Evolutionary conservation across 305 asterid species (phyloP).

Genomic region (Fraxinus sp.): DNA sequence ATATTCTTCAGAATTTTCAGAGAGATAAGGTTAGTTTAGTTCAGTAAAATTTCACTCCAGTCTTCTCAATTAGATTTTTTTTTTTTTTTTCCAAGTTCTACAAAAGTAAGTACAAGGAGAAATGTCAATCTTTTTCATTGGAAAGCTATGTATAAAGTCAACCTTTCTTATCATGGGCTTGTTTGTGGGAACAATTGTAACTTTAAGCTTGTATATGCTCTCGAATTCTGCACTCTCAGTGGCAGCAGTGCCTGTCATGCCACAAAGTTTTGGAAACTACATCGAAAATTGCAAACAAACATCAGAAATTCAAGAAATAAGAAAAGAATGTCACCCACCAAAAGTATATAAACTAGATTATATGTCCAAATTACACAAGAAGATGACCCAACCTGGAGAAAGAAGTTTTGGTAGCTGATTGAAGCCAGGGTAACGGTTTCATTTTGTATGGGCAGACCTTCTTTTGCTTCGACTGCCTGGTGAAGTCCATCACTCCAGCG

Average conservation of each 20-base stretch:
- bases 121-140: neutral
- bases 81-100: neutral
- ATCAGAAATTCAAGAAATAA: conserved; percentile 27
- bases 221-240: conserved; percentile 95
- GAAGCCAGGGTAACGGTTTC: conserved; percentile 97
- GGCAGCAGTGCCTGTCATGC: conserved; percentile 99
- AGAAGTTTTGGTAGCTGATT: conserved; percentile 97
- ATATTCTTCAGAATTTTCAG: conserved; percentile 1
- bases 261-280: conserved; percentile 98
- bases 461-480: conserved; percentile 99
- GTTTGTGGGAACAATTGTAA: conserved; percentile 96
- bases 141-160: conserved; percentile 25
- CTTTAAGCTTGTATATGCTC: conserved; percentile 98
- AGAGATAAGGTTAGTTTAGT: neutral
- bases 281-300: conserved; percentile 31
- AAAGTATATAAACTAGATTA: conserved; percentile 14
- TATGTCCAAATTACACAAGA: conserved; percentile 27
- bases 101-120: conserved; percentile 23
- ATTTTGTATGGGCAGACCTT: conserved; percentile 91
- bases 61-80: conserved; percentile 6
- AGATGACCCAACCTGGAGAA: conserved; percentile 76
- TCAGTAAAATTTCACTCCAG: conserved; percentile 3
- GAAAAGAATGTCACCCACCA: conserved; percentile 18
- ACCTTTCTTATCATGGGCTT: conserved; percentile 98
- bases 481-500: conserved; percentile 99